Base-by-base conservation (phyloP, 257 asterid species). In the Solanum medicagineum region DNA sequence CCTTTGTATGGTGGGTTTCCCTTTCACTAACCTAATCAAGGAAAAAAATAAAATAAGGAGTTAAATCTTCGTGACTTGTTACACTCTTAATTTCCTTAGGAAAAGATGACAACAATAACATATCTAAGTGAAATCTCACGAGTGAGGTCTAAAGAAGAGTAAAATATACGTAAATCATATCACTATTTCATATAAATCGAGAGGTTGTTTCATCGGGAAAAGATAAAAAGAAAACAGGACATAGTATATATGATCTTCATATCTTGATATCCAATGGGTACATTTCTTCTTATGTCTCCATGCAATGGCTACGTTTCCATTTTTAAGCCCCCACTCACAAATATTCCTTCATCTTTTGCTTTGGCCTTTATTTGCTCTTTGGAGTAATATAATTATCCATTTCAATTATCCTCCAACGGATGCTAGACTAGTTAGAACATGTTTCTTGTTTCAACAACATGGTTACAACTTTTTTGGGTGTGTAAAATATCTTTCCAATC, bases 1-100 rank as follows among this genome's bases (percentile, higher is more conserved):
- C 80, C 81, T 81, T 71, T 77, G 83, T 86, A 69, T 88, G 87
- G 93, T 91, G 93, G 90, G 87, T 88, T 92, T 93, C 94, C 93
- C 90, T 91, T 86, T 90, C 93, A 89, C 85, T 88, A 86, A 92
- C 92, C 88, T 89, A 88, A 80, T 65, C 73, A 85, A 84, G 36
- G 9, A 74, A 45, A 29, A 9, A 47, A 51, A 20, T 17, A 42
- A 29, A 69, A 29, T 10, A 65, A 19, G 81, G 17, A 29, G 40
- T 19, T 69, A 69, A 68, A 69, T 22, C 53, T 51, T 20, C 66
- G 51, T 53, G 36, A n/a, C 44, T 69, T 83, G 40, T 66, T 66
- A 56, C 19, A 10, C 20, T 68, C 68, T 49, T 55, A 53, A 47
- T 24, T 49, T 51, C 40, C 81, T 47, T 53, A 7, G 20, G 26